Conservation (phyloP, 768 basidiomycete species). For the Lactifluus echinatus region DNA sequence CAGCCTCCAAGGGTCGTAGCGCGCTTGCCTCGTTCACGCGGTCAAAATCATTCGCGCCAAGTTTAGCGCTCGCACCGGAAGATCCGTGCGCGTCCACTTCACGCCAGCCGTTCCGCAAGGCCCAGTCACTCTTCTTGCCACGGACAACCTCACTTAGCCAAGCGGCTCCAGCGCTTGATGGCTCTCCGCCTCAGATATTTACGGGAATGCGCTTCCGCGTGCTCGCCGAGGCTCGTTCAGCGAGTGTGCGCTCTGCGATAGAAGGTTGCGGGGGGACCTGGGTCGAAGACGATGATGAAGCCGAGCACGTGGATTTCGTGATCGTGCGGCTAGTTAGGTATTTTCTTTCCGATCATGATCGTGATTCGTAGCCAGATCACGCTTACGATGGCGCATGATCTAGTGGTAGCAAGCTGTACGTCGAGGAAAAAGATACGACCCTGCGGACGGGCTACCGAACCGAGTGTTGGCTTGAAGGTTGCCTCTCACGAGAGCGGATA, state of each 20-base stretch:
- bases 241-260: slow-evolving; percentile 50
- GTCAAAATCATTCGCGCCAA: slow-evolving; percentile 54
- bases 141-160: neutral
- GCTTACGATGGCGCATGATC: neutral
- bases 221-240: slow-evolving; percentile 57
- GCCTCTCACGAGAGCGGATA: slow-evolving; percentile 67
- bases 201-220: slow-evolving; percentile 47
- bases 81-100: slow-evolving; percentile 21
- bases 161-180: slow-evolving; percentile 19
- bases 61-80: slow-evolving; percentile 12
- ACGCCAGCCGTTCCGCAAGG: slow-evolving; percentile 40
- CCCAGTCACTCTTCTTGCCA: slow-evolving; percentile 19
- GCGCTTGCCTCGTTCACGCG: slow-evolving; percentile 56
- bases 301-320: slow-evolving; percentile 51
- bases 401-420: slow-evolving; percentile 65
- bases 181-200: slow-evolving; percentile 34
- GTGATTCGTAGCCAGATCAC: neutral
- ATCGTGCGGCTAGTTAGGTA: slow-evolving; percentile 72
- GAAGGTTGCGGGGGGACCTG: slow-evolving; percentile 50
- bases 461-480: slow-evolving; percentile 91
- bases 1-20: slow-evolving; percentile 19
- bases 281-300: slow-evolving; percentile 31
- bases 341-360: neutral
- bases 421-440: slow-evolving; percentile 41
- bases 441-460: slow-evolving; percentile 60